Percentiles rank a stretch among this genome's conserved stretches.
phyloP scores from a whole-genome alignment of 129 eudicot species.

The Escallonia herrerae region DNA sequence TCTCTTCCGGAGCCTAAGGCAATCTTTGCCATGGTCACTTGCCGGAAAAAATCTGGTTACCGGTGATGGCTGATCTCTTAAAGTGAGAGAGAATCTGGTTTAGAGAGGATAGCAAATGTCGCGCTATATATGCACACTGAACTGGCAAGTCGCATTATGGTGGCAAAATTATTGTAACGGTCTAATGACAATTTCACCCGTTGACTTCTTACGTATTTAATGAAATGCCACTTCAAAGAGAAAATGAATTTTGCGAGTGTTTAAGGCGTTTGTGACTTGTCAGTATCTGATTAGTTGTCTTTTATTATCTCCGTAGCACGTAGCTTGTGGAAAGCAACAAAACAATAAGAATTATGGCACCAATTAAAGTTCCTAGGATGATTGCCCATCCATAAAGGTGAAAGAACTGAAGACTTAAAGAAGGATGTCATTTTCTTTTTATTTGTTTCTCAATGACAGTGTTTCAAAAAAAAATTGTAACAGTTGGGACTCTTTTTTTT shows the following conservation, averaged over 20 bases:
- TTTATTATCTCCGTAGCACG: neutral
- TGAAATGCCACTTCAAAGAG: neutral
- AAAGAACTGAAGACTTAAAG: too few species aligned
- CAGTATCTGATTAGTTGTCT: neutral
- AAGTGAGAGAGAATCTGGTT: neutral
- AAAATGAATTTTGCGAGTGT: too few species aligned
- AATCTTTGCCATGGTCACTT: slow-evolving; percentile 54
- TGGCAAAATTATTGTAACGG: neutral
- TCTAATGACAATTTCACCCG: neutral
- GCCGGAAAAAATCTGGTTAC: neutral
- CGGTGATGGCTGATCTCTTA: neutral
- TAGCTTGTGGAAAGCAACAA: too few species aligned
- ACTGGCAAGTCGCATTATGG: neutral
- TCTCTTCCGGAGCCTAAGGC: slow-evolving; percentile 58
- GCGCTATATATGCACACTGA: neutral
- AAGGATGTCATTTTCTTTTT: too few species aligned
- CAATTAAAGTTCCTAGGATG: too few species aligned
- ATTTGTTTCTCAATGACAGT: too few species aligned
- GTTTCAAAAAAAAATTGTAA: too few species aligned
- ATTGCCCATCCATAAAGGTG: too few species aligned
- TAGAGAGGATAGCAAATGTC: neutral
- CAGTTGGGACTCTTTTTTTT: too few species aligned
- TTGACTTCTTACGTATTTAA: neutral
- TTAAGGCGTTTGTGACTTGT: neutral
- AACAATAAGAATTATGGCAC: neutral